Percentiles rank a stretch among this genome's conserved stretches.
Conservation (phyloP, 2,329 filamentous ascomycete genomes). For the Volutella citrinella region DNA sequence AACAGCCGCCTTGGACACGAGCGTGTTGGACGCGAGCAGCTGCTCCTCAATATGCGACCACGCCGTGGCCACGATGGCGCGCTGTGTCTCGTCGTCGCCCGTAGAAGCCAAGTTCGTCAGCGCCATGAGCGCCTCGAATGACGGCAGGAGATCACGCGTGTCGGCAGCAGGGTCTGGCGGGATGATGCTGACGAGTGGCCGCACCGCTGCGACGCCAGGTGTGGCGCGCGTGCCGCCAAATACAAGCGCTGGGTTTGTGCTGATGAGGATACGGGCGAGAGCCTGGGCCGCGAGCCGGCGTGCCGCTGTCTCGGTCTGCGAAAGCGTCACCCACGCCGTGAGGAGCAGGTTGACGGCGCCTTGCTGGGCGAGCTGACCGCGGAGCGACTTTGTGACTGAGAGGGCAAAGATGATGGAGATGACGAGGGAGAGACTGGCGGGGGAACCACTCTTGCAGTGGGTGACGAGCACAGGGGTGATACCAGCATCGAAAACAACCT, state of each 20-base stretch:
- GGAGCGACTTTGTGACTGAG: constrained; percentile 68
- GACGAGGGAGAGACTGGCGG: constrained; percentile 68
- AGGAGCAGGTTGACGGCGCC: constrained; percentile 87
- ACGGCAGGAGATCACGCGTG: constrained; percentile 75
- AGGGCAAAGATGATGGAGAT: constrained; percentile 76
- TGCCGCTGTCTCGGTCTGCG: constrained; percentile 44
- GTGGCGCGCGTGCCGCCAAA: constrained; percentile 76
- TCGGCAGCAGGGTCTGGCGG: constrained; percentile 59
- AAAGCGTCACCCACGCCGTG: constrained; percentile 62
- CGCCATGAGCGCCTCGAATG: constrained; percentile 87
- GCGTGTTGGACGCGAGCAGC: constrained; percentile 69
- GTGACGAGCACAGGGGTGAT: constrained; percentile 74
- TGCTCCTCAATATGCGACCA: constrained; percentile 81
- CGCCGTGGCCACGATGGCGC: constrained; percentile 67
- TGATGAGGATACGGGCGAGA: constrained; percentile 81
- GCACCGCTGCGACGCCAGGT: constrained; percentile 75
- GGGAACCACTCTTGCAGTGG: constrained; percentile 69
- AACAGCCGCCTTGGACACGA: constrained; percentile 78
- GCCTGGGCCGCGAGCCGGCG: constrained; percentile 71
- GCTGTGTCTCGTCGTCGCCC: constrained; percentile 62
- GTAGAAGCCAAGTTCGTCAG: constrained; percentile 90
- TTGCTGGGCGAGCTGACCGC: constrained; percentile 84
- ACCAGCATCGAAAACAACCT: constrained; percentile 73
- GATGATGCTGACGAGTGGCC: constrained; percentile 75
- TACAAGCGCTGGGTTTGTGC: constrained; percentile 77